Evolutionary conservation across 306 rosid genomes (phyloP).

Genomic region (Gastrolobium bilobum): DNA sequence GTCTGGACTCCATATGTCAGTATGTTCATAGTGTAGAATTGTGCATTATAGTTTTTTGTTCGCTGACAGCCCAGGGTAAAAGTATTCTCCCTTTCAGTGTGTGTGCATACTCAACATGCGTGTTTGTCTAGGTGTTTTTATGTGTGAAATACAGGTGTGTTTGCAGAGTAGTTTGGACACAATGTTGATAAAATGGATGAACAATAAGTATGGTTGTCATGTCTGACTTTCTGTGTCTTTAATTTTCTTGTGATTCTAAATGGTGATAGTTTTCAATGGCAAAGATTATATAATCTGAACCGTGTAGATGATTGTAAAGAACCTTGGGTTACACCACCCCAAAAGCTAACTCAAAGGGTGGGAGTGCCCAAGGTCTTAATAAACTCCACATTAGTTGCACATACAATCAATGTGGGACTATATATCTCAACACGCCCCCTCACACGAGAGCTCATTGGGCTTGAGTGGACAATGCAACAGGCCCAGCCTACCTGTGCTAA

Average conservation of each 20-base stretch:
- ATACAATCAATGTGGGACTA: too few relatives aligned
- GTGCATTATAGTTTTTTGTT: background rate
- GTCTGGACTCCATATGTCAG: background rate
- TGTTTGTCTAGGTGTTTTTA: background rate
- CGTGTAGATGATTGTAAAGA: too few relatives aligned
- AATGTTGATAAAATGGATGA: background rate
- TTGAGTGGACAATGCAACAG: too few relatives aligned
- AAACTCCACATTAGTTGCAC: too few relatives aligned
- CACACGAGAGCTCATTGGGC: too few relatives aligned
- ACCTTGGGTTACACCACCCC: too few relatives aligned
- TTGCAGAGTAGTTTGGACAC: slow-evolving; percentile 2
- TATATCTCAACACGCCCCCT: too few relatives aligned
- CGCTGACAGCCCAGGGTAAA: slow-evolving; percentile 7
- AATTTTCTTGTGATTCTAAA: background rate
- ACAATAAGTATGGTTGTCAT: background rate
- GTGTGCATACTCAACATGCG: background rate
- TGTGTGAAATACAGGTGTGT: background rate
- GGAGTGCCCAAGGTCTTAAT: too few relatives aligned
- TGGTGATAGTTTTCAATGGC: slow-evolving; percentile 31
- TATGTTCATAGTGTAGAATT: slow-evolving; percentile 14
- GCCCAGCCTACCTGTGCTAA: too few relatives aligned
- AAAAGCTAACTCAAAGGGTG: too few relatives aligned
- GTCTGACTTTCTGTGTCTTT: slow-evolving; percentile 3
- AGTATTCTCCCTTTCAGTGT: background rate
- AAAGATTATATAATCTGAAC: slow-evolving; percentile 4